Conservation (phyloP, 1,284 basidiomycete species). For the Cutaneotrichosporon sp. region DNA sequence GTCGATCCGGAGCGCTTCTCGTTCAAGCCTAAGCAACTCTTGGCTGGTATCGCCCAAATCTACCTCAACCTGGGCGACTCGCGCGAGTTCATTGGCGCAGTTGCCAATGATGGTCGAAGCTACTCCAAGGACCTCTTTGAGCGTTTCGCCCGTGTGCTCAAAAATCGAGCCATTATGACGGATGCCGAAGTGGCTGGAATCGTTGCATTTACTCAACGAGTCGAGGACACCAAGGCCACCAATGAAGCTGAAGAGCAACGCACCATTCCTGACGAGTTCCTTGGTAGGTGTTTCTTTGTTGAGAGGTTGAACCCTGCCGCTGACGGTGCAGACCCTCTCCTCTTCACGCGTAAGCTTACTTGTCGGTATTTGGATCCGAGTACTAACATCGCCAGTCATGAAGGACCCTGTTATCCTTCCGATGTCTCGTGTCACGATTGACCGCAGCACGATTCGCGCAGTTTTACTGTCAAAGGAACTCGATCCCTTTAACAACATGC, state of each 20-base stretch:
- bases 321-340: constrained; percentile 26
- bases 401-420: constrained; percentile 90
- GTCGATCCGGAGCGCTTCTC: constrained; percentile 81
- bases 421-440: constrained; percentile 72
- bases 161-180: constrained; percentile 67
- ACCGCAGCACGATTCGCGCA: constrained; percentile 91
- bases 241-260: constrained; percentile 84
- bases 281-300: constrained; percentile 69
- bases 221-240: constrained; percentile 72
- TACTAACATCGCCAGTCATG: constrained; percentile 67
- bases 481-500: constrained; percentile 84
- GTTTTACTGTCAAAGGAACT: constrained; percentile 85
- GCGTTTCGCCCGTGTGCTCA: constrained; percentile 66
- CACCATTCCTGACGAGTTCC: constrained; percentile 91
- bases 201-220: constrained; percentile 66
- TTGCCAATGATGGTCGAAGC: constrained; percentile 88
- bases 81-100: constrained; percentile 75
- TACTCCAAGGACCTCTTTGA: constrained; percentile 83
- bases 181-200: constrained; percentile 74
- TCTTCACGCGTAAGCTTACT: constrained; percentile 28
- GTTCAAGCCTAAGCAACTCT: constrained; percentile 78
- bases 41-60: constrained; percentile 84
- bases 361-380: not conserved
- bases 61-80: constrained; percentile 84
- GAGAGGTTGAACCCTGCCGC: no score